These are phyloP conservation scores for Wallacemonas sp. DNA, from an alignment of 208 protist species.

Conservation along the genomic window DNA sequence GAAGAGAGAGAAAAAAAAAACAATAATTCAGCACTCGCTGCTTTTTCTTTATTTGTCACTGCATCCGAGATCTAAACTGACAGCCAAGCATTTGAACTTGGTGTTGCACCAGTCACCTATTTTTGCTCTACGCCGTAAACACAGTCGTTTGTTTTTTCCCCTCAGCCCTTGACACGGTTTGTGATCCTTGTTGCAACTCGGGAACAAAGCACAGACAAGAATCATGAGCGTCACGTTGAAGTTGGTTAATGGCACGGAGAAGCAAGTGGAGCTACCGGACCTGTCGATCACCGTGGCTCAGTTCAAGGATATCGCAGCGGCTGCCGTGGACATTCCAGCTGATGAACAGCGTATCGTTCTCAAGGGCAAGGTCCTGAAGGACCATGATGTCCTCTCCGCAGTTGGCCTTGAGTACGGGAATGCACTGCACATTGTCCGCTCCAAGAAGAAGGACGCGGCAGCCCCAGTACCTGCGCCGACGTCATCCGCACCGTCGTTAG, in stretches of 20 bases:
- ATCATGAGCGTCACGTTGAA: conserved; percentile 82
- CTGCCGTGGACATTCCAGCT: conserved; percentile 61
- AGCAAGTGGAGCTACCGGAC: conserved; percentile 71
- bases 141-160: too few relatives aligned
- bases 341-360: conserved; percentile 86
- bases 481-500: conserved; percentile 8
- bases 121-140: too few relatives aligned
- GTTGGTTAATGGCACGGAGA: conserved; percentile 74
- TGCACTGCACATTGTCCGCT: conserved; percentile 86
- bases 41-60: too few relatives aligned
- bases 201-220: neutral
- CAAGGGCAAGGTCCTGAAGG: conserved; percentile 86
- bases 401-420: conserved; percentile 78
- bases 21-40: too few relatives aligned
- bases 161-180: too few relatives aligned
- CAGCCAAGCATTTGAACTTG: too few relatives aligned
- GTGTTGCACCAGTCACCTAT: too few relatives aligned
- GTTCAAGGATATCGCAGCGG: conserved; percentile 64
- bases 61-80: too few relatives aligned
- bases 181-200: neutral
- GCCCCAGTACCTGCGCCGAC: conserved; percentile 13
- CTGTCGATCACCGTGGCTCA: conserved; percentile 69
- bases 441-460: conserved; percentile 43
- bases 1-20: too few relatives aligned
- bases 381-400: conserved; percentile 67